These are phyloP conservation scores for Eucalyptus melliodora DNA, from an alignment of 345 rosid species.

Conservation along the genomic window DNA sequence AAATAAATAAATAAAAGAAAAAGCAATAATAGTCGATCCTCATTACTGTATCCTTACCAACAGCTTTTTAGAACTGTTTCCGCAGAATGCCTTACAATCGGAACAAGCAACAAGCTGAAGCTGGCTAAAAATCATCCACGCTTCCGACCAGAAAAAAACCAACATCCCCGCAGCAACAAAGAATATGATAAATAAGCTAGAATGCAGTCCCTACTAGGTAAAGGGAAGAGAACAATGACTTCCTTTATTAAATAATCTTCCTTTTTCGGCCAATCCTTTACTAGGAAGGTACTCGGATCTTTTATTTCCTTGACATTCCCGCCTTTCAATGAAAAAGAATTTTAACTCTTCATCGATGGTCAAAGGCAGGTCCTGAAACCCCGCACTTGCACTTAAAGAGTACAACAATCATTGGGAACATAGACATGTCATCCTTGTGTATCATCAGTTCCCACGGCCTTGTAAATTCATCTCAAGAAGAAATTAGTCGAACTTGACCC, in stretches of 20 bases:
- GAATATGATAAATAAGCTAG: neutral
- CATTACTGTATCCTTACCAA: neutral
- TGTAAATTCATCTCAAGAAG: neutral
- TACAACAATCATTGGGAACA: neutral
- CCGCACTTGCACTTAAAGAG: neutral
- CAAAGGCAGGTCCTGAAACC: neutral
- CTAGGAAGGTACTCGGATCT: neutral
- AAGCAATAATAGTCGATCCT: neutral
- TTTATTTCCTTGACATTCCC: neutral
- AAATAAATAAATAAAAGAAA: neutral
- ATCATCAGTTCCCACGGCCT: neutral
- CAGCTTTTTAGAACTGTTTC: neutral
- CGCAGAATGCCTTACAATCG: neutral
- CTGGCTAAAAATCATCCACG: neutral
- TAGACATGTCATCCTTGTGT: neutral
- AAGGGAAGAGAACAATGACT: neutral
- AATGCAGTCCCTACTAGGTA: neutral
- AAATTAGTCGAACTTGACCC: neutral
- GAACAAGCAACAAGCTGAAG: neutral
- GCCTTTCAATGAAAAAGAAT: neutral
- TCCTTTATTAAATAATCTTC: neutral
- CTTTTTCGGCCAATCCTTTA: neutral
- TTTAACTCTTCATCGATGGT: neutral
- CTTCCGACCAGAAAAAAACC: neutral
- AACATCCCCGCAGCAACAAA: neutral